phyloP scores from a whole-genome alignment of 2,329 filamentous ascomycete genomes.

The Sporothrix pseudoabietina region DNA sequence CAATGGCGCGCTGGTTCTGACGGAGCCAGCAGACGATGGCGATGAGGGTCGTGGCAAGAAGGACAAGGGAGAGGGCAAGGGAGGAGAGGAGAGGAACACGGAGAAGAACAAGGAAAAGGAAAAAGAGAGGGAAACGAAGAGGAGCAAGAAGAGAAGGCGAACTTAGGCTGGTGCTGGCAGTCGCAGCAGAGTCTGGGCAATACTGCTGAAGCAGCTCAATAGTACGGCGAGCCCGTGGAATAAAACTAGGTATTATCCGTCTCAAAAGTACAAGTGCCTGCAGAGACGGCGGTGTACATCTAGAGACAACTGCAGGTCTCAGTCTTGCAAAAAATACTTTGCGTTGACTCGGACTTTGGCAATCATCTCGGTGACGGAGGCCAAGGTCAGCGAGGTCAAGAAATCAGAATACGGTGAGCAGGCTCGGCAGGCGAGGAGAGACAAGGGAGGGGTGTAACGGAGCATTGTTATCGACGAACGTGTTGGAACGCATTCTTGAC shows the following conservation, averaged over 20 bases:
- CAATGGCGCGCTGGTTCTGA: slow-evolving; percentile 70
- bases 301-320: slow-evolving; percentile 18
- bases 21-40: slow-evolving; percentile 54
- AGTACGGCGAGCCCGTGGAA: background rate
- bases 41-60: background rate
- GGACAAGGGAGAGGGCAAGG: slow-evolving; percentile 32
- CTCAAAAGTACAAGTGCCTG: background rate
- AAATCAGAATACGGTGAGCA: background rate
- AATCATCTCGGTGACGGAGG: slow-evolving; percentile 4
- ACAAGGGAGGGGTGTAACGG: slow-evolving; percentile 19
- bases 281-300: background rate
- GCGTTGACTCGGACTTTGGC: background rate
- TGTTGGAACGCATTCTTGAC: background rate
- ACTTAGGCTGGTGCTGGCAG: background rate
- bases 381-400: background rate
- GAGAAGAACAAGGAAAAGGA: background rate
- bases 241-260: background rate
- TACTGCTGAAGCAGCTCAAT: background rate
- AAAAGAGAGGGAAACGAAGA: too few species aligned
- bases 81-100: background rate
- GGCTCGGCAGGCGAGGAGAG: background rate
- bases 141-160: slow-evolving; percentile 2
- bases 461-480: background rate
- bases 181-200: background rate
- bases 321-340: slow-evolving; percentile 3